Evolutionary conservation across 495 filamentous ascomycete genomes (phyloP).

Genomic region (Trichocladium uniseriatum): DNA sequence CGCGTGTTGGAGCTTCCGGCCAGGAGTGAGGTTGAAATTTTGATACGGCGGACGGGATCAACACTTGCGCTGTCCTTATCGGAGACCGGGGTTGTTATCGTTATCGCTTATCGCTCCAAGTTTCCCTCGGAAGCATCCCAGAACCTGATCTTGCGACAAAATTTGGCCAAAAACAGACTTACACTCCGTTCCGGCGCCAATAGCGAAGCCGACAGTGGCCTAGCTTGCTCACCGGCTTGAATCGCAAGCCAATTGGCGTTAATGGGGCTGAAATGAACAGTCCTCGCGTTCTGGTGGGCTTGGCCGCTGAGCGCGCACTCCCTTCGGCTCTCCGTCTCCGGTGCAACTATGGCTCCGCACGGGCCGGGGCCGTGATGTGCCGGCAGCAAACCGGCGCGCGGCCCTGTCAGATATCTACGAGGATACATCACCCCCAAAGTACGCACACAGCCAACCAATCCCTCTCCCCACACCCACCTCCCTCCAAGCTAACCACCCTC

Average conservation of each 20-base stretch:
- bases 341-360: constrained; percentile 5
- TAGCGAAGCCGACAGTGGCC: neutral
- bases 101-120: constrained; percentile 8
- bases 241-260: constrained; percentile 5
- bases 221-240: neutral
- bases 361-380: neutral
- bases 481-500: neutral
- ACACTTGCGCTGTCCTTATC: constrained; percentile 1
- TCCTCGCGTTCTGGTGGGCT: constrained; percentile 18
- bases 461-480: neutral
- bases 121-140: neutral
- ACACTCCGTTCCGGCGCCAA: neutral
- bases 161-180: neutral
- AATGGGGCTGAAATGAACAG: constrained; percentile 23
- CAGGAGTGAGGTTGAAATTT: constrained; percentile 16
- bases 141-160: constrained; percentile 1
- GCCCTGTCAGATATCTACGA: neutral
- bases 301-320: constrained; percentile 15
- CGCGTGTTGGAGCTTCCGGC: neutral
- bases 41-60: constrained; percentile 15
- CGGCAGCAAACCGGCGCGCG: neutral
- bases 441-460: neutral
- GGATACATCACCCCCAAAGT: neutral
- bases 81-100: constrained; percentile 8
- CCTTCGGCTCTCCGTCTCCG: neutral